Percentiles rank a stretch among this genome's conserved stretches.
phyloP scores from a whole-genome alignment of 768 basidiomycete species.

The Amanita inopinata region DNA sequence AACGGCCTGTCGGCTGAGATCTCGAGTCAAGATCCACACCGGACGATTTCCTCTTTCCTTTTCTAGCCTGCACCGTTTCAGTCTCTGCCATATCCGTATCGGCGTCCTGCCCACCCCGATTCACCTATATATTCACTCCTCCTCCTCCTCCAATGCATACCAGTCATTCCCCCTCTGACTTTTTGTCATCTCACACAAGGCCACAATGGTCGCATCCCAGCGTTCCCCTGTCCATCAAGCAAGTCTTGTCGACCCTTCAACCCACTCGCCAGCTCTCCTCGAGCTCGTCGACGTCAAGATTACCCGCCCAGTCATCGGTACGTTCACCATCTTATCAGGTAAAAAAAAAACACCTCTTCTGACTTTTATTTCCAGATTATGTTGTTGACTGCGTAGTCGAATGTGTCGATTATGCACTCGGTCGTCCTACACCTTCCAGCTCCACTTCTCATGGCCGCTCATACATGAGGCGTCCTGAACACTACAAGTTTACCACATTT shows the following conservation, averaged over 20 bases:
- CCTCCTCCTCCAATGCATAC: constrained; percentile 13
- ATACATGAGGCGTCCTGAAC: constrained; percentile 37
- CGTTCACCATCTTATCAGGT: constrained; percentile 19
- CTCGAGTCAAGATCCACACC: not conserved
- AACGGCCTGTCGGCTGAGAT: not conserved
- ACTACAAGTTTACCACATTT: constrained; percentile 52
- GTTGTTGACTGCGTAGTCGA: constrained; percentile 60
- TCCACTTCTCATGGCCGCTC: constrained; percentile 42
- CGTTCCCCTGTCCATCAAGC: constrained; percentile 31
- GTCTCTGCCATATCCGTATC: constrained; percentile 19
- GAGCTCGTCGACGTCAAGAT: constrained; percentile 62
- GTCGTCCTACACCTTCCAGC: constrained; percentile 48
- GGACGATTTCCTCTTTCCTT: not conserved
- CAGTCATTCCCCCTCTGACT: constrained; percentile 15
- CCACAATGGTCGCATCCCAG: constrained; percentile 19
- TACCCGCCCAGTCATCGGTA: constrained; percentile 53
- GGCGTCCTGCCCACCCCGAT: constrained; percentile 23
- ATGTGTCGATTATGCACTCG: constrained; percentile 69
- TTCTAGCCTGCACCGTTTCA: constrained; percentile 12
- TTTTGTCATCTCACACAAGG: constrained; percentile 15
- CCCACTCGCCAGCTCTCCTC: constrained; percentile 57
- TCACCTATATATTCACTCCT: constrained; percentile 23
- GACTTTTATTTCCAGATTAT: constrained; percentile 40
- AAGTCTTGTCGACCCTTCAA: constrained; percentile 51
- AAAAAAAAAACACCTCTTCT: constrained; percentile 2